A percentile compares a stretch with the other conserved stretches of the same genome.
Evolutionary conservation across 108 stramenopile species (phyloP).

Genomic region (Nitzschia sp.): DNA sequence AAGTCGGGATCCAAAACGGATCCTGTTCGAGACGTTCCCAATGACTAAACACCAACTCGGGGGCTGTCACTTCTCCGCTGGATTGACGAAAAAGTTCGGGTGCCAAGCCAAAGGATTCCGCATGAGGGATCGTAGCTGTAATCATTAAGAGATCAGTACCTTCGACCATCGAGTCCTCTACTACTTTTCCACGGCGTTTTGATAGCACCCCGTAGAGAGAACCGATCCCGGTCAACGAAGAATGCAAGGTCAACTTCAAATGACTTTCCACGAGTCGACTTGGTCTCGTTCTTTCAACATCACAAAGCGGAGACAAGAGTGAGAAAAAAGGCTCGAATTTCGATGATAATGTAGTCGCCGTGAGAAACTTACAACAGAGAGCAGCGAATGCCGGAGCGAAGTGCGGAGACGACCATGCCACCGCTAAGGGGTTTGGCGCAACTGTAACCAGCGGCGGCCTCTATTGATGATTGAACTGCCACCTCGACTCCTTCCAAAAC

Average conservation of each 20-base stretch:
- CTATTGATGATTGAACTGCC: conserved; percentile 36
- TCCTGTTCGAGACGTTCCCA: conserved; percentile 86
- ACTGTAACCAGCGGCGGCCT: conserved; percentile 4
- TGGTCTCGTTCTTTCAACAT: conserved; percentile 53
- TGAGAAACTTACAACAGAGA: conserved; percentile 60
- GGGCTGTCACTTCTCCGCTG: conserved; percentile 89
- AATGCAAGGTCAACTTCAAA: conserved; percentile 79
- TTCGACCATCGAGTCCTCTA: conserved; percentile 89
- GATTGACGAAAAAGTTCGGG: conserved; percentile 80
- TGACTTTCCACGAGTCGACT: conserved; percentile 81
- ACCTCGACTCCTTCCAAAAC: conserved; percentile 82
- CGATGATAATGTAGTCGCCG: too few species aligned
- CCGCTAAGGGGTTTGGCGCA: conserved; percentile 61
- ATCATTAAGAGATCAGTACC: conserved; percentile 86
- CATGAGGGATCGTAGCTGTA: conserved; percentile 82
- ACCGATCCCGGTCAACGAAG: conserved; percentile 76
- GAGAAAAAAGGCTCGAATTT: background rate
- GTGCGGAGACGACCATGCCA: conserved; percentile 78
- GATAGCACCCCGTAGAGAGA: conserved; percentile 79
- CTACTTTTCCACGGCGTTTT: conserved; percentile 85
- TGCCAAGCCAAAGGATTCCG: conserved; percentile 84
- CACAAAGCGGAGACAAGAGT: background rate
- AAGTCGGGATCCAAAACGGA: conserved; percentile 93
- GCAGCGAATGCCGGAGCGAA: conserved; percentile 79
- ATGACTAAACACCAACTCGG: conserved; percentile 83